These are phyloP conservation scores for Cryptococcus sp. DNA, from an alignment of 1,284 basidiomycete genomes.

Conservation along the genomic window DNA sequence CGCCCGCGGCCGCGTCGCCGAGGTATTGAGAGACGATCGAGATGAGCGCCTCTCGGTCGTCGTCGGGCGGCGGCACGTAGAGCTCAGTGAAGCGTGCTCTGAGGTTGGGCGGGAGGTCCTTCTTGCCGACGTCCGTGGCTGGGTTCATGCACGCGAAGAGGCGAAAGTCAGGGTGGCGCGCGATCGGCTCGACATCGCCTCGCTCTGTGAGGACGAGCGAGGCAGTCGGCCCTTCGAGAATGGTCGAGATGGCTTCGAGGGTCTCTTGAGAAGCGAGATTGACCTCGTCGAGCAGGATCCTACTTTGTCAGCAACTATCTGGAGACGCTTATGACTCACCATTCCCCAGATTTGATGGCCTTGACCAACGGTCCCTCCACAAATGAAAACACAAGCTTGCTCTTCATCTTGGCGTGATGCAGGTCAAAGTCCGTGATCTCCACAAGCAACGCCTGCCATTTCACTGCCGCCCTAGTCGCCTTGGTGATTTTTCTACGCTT, in stretches of 20 bases:
- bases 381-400: slow-evolving; percentile 89
- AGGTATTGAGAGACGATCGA: slow-evolving; percentile 89
- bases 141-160: slow-evolving; percentile 99
- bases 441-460: slow-evolving; percentile 71
- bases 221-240: slow-evolving; percentile 78
- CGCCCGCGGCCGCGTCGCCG: slow-evolving; percentile 74
- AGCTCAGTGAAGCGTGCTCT: slow-evolving; percentile 93
- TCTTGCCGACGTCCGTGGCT: slow-evolving; percentile 97
- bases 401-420: slow-evolving; percentile 76
- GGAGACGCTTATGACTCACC: slow-evolving; percentile 55
- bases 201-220: slow-evolving; percentile 93
- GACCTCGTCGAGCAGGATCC: slow-evolving; percentile 94
- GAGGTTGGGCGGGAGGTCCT: slow-evolving; percentile 86
- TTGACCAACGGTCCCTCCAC: slow-evolving; percentile 95
- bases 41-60: slow-evolving; percentile 84
- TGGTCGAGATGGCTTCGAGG: slow-evolving; percentile 82
- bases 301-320: slow-evolving; percentile 40
- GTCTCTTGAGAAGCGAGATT: slow-evolving; percentile 94
- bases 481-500: slow-evolving; percentile 67
- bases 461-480: slow-evolving; percentile 44
- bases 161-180: slow-evolving; percentile 90
- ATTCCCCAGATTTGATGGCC: slow-evolving; percentile 83
- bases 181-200: slow-evolving; percentile 84
- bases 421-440: slow-evolving; percentile 78
- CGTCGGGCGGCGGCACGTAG: slow-evolving; percentile 88